phyloP scores from a whole-genome alignment of 768 basidiomycete genomes.

The Mycena venus region DNA sequence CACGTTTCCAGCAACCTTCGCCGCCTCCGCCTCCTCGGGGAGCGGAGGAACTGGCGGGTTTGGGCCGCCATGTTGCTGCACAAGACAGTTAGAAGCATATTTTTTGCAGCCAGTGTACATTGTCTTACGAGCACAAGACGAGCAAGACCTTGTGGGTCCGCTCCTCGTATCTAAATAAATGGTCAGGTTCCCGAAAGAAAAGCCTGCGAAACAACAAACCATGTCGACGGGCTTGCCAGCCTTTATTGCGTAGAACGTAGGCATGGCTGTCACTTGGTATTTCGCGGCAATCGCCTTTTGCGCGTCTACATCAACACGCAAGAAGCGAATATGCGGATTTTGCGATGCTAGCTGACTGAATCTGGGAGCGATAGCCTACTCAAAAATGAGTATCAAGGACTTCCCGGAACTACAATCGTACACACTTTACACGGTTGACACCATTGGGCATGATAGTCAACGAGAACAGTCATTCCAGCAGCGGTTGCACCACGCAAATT shows the following conservation, averaged over 20 bases:
- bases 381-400: not conserved
- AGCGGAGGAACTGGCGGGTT: constrained; percentile 38
- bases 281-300: constrained; percentile 35
- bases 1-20: constrained; percentile 36
- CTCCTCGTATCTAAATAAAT: constrained; percentile 17
- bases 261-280: constrained; percentile 39
- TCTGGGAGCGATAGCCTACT: constrained; percentile 30
- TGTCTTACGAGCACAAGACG: constrained; percentile 9
- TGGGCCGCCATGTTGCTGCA: constrained; percentile 31
- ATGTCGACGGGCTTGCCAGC: constrained; percentile 34
- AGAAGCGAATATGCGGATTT: constrained; percentile 32
- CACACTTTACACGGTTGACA: constrained; percentile 36
- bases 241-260: constrained; percentile 34
- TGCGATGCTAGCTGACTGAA: constrained; percentile 24
- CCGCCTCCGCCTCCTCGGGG: constrained; percentile 33
- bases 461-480: constrained; percentile 25
- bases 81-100: no score
- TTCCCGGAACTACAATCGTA: not conserved
- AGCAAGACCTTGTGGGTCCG: constrained; percentile 33
- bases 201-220: not conserved
- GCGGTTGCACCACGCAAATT: constrained; percentile 46
- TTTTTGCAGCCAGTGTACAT: no score
- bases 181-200: not conserved
- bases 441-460: constrained; percentile 36
- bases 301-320: constrained; percentile 35